A percentile compares a stretch with the other conserved stretches of the same genome.
Conservation (phyloP, 2,329 filamentous ascomycete genomes). For the Neodidymelliopsis sp. region DNA sequence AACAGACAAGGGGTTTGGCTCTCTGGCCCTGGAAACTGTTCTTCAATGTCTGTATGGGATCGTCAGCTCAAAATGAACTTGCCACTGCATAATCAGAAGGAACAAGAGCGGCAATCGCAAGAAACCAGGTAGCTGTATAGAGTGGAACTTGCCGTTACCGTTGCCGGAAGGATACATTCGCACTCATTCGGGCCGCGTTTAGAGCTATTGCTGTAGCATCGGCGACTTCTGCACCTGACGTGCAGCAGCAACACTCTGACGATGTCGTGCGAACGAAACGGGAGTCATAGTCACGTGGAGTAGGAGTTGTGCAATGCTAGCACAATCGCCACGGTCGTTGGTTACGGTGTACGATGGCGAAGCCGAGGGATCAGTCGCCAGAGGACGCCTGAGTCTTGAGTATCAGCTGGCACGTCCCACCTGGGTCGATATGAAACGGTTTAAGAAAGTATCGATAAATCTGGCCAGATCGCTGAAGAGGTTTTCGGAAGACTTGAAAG, state of each 20-base stretch:
- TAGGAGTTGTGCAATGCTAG: conserved; percentile 4
- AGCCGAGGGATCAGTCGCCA: not conserved
- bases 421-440: conserved; percentile 2
- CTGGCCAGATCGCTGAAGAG: not conserved
- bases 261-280: conserved; percentile 1
- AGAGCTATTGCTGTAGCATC: conserved; percentile 9
- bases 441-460: not conserved
- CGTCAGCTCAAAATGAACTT: not conserved
- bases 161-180: not conserved
- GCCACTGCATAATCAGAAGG: too few relatives aligned
- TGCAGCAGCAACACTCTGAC: conserved; percentile 11
- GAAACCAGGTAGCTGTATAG: not conserved
- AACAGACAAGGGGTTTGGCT: not conserved
- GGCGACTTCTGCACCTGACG: conserved; percentile 12
- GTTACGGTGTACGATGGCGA: not conserved
- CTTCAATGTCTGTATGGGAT: not conserved
- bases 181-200: conserved; percentile 7
- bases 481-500: not conserved
- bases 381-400: not conserved
- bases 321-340: not conserved
- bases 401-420: not conserved
- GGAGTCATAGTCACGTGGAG: not conserved
- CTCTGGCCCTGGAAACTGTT: not conserved
- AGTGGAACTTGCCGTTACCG: not conserved
- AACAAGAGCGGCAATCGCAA: not conserved